These are phyloP conservation scores for Mycena indigotica DNA, from an alignment of 768 basidiomycete genomes.

Conservation along the genomic window DNA sequence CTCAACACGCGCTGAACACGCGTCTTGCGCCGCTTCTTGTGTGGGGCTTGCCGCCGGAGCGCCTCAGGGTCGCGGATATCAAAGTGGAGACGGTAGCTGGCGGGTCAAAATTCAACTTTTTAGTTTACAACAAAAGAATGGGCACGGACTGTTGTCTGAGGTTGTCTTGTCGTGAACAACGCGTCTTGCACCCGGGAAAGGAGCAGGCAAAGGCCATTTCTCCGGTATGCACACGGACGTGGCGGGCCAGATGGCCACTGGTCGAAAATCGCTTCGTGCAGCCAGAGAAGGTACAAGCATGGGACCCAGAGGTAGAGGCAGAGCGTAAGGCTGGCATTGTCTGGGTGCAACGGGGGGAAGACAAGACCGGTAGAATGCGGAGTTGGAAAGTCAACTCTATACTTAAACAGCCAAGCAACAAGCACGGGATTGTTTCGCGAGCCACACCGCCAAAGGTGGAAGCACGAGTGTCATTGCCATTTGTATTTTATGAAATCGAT, in stretches of 20 bases:
- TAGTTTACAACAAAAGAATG: not conserved
- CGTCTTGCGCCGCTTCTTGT: constrained; percentile 1
- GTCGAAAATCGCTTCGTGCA: not conserved
- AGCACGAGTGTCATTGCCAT: not conserved
- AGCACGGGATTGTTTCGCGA: not conserved
- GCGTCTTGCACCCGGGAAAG: not conserved
- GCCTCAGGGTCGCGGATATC: not conserved
- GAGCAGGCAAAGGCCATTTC: not conserved
- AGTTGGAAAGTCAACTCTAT: too few relatives aligned
- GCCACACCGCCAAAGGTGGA: not conserved
- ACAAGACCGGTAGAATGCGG: not conserved
- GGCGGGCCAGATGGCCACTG: not conserved
- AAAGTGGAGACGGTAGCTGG: constrained; percentile 2
- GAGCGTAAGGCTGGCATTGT: not conserved
- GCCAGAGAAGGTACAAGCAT: not conserved
- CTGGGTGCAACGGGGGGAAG: not conserved
- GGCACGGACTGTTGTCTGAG: constrained; percentile 1
- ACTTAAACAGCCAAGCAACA: not conserved
- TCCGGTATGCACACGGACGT: not conserved
- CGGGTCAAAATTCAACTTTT: not conserved
- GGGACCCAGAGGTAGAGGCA: not conserved
- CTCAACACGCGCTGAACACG: not conserved
- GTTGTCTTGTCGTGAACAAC: not conserved
- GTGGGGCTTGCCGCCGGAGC: not conserved
- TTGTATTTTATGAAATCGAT: not conserved